phyloP scores from a whole-genome alignment of 345 rosid genomes.

The Pugionium dolabratum region DNA sequence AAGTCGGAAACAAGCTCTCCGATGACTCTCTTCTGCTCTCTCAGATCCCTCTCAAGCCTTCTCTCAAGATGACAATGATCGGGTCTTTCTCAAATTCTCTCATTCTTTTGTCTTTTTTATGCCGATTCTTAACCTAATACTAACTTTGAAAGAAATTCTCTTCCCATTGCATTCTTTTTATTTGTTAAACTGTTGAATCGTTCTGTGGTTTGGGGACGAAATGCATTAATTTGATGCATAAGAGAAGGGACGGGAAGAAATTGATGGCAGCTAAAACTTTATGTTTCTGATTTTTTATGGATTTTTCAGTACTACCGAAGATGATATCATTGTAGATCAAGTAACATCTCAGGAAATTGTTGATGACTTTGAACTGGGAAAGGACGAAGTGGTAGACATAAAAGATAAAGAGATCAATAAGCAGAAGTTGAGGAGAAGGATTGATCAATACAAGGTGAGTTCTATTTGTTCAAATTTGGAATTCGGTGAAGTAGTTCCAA shows the following conservation, averaged over 20 bases:
- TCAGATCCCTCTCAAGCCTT: constrained; percentile 72
- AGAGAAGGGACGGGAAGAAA: not conserved
- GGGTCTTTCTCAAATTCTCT: constrained; percentile 48
- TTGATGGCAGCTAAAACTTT: not conserved
- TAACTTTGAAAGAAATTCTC: not conserved
- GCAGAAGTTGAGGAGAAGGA: constrained; percentile 71
- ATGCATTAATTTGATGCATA: not conserved
- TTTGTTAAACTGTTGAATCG: not conserved
- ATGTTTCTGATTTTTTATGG: not conserved
- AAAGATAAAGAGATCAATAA: constrained; percentile 86
- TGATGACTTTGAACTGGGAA: constrained; percentile 92
- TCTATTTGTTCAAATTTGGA: not conserved
- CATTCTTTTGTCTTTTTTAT: not conserved
- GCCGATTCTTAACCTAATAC: constrained; percentile 23
- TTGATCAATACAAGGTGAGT: constrained; percentile 72
- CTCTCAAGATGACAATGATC: constrained; percentile 96
- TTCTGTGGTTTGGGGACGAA: not conserved
- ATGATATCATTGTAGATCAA: constrained; percentile 83
- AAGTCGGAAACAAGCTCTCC: constrained; percentile 79
- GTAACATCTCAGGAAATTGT: constrained; percentile 73
- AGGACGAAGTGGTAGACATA: constrained; percentile 79
- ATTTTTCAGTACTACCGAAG: constrained; percentile 68
- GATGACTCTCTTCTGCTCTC: constrained; percentile 75
- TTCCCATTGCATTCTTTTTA: no score
- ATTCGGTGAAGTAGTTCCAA: not conserved